A percentile compares a stretch with the other conserved stretches of the same genome.
These are phyloP conservation scores for Rhexocercosporidium sp. DNA, from an alignment of 2,329 filamentous ascomycete species.

Conservation along the genomic window DNA sequence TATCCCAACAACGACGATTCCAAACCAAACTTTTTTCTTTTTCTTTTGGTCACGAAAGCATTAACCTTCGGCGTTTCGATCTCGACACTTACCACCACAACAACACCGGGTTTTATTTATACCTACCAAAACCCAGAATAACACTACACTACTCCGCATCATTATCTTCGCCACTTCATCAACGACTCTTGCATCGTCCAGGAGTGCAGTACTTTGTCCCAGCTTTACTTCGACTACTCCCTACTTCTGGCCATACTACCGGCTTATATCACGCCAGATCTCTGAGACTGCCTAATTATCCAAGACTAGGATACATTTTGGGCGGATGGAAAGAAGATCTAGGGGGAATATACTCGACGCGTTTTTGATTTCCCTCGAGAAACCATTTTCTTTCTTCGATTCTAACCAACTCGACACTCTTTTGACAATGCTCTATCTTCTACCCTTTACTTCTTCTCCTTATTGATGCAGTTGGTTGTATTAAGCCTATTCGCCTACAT, in stretches of 20 bases:
- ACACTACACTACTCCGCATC: too few species aligned
- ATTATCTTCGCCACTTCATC: background rate
- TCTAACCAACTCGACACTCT: background rate
- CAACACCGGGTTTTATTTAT: background rate
- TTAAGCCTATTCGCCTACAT: constrained; percentile 2
- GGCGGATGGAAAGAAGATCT: background rate
- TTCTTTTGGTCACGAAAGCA: constrained; percentile 11
- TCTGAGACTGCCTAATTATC: too few species aligned
- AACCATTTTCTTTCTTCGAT: background rate
- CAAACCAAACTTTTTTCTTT: background rate
- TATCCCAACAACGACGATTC: constrained; percentile 10
- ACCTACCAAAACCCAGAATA: background rate
- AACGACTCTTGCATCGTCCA: background rate
- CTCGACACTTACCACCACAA: background rate
- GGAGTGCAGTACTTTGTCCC: constrained; percentile 10
- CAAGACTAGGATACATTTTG: background rate
- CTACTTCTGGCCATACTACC: background rate
- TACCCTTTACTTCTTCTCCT: constrained; percentile 1
- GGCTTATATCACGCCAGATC: background rate
- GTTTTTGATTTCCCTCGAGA: background rate
- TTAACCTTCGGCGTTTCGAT: constrained; percentile 10
- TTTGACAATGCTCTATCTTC: constrained; percentile 2
- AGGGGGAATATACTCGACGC: background rate
- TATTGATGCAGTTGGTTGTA: constrained; percentile 16
- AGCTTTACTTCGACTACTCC: background rate